phyloP scores from a whole-genome alignment of 1,284 basidiomycete genomes.

The Boletellus dicymbophilus region DNA sequence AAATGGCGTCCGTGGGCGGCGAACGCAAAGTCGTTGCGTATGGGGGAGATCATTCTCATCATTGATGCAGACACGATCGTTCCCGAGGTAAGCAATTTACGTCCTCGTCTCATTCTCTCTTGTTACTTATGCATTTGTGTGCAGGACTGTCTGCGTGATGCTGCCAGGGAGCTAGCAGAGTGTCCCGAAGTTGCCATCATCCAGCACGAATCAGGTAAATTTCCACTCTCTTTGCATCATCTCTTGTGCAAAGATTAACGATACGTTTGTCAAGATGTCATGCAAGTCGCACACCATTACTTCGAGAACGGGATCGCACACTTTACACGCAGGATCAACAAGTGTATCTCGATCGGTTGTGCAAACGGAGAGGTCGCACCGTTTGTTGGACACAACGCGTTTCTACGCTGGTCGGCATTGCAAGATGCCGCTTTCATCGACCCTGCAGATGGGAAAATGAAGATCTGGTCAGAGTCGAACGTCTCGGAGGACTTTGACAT shows the following conservation, averaged over 20 bases:
- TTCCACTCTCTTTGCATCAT: background rate
- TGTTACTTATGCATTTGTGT: background rate
- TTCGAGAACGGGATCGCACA: constrained; percentile 88
- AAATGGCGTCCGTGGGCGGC: constrained; percentile 65
- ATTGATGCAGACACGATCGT: constrained; percentile 84
- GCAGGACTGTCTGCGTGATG: constrained; percentile 84
- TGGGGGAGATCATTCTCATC: constrained; percentile 70
- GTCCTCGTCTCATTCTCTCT: too few relatives aligned
- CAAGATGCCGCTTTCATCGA: constrained; percentile 81
- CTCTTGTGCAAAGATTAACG: constrained; percentile 20
- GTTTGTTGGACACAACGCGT: constrained; percentile 89
- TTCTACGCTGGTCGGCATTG: constrained; percentile 83
- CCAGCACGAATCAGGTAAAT: constrained; percentile 73
- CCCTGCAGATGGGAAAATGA: constrained; percentile 51
- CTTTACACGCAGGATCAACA: constrained; percentile 81
- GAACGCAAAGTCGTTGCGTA: constrained; percentile 56
- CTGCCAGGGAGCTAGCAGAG: constrained; percentile 76
- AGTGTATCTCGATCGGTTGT: constrained; percentile 72
- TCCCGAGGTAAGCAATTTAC: constrained; percentile 51
- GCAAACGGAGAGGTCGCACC: constrained; percentile 82
- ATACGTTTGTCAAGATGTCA: constrained; percentile 52
- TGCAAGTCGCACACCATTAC: constrained; percentile 85
- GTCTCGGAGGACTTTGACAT: constrained; percentile 90
- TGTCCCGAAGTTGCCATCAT: constrained; percentile 77
- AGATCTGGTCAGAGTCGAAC: constrained; percentile 86